Conservation (phyloP, 2,329 filamentous ascomycete species). For the Alternaria incomplexa region DNA sequence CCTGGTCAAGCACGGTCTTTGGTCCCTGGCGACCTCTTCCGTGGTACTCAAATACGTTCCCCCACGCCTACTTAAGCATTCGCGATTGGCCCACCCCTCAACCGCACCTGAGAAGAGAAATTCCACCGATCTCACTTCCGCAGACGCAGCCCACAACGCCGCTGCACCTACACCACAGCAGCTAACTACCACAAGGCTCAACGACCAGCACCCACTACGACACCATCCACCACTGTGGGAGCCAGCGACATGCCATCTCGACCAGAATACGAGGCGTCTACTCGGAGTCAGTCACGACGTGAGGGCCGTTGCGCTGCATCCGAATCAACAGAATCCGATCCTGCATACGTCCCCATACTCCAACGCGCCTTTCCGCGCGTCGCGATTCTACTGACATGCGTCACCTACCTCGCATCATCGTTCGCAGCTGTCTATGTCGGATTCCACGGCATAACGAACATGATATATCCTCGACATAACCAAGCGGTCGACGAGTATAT, state of each 20-base stretch:
- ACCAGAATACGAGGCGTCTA: neutral
- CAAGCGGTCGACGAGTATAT: constrained; percentile 5
- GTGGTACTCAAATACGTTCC: neutral
- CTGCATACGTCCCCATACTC: neutral
- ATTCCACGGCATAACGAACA: neutral
- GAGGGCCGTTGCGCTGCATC: neutral
- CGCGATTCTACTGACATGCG: constrained; percentile 6
- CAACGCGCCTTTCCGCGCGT: constrained; percentile 7
- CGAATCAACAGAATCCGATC: neutral
- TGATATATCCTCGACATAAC: constrained; percentile 4
- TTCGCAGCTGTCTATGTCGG: constrained; percentile 13
- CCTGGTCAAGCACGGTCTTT: neutral
- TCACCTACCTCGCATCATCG: constrained; percentile 12
- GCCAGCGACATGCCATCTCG: neutral
- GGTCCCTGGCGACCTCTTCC: neutral
- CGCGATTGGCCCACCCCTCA: neutral
- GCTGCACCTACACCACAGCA: neutral
- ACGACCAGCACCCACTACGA: neutral
- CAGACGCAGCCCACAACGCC: neutral
- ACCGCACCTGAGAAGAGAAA: neutral
- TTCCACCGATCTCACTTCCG: neutral
- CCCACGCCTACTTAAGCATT: neutral
- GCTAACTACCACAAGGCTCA: neutral
- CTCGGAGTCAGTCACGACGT: neutral
- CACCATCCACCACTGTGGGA: neutral